Evolutionary conservation across 1,284 basidiomycete species (phyloP).

Genomic region (Fomitiporia mediterranea): DNA sequence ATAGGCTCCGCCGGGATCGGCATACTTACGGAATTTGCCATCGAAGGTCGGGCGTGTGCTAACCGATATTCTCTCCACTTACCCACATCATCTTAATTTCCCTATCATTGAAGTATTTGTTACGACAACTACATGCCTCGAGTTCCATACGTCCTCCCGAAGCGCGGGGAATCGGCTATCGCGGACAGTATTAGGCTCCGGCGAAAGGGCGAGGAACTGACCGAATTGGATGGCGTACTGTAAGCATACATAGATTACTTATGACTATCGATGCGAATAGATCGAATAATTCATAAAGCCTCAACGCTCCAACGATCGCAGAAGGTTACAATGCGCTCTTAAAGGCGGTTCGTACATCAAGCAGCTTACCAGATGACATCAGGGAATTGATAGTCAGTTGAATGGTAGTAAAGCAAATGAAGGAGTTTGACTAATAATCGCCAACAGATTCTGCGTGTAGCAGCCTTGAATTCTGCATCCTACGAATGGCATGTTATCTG

Average conservation of each 20-base stretch:
- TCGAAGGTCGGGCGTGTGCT: too few species aligned
- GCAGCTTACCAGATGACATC: conserved; percentile 42
- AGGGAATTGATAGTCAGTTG: conserved; percentile 46
- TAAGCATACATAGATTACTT: conserved; percentile 4
- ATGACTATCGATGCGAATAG: not conserved
- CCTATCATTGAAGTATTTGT: too few species aligned
- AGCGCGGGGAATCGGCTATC: conserved; percentile 17
- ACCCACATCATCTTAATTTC: too few species aligned
- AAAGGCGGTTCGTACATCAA: conserved; percentile 45
- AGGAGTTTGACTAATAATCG: not conserved
- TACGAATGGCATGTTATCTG: conserved; percentile 39
- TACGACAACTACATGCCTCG: conserved; percentile 20
- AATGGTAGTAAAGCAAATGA: not conserved
- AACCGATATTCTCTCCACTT: too few species aligned
- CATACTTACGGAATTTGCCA: too few species aligned
- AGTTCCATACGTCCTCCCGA: conserved; percentile 21
- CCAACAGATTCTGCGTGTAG: conserved; percentile 47
- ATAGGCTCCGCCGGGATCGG: too few species aligned
- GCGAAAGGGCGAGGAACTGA: conserved; percentile 20
- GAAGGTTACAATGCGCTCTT: conserved; percentile 49
- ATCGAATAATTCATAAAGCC: conserved; percentile 5
- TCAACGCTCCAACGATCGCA: conserved; percentile 46
- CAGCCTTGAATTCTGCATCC: conserved; percentile 45
- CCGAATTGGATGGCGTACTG: conserved; percentile 21
- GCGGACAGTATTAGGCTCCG: conserved; percentile 21